Base-by-base conservation (phyloP, 148 eudicot species). In the Persicaria maculosa region DNA sequence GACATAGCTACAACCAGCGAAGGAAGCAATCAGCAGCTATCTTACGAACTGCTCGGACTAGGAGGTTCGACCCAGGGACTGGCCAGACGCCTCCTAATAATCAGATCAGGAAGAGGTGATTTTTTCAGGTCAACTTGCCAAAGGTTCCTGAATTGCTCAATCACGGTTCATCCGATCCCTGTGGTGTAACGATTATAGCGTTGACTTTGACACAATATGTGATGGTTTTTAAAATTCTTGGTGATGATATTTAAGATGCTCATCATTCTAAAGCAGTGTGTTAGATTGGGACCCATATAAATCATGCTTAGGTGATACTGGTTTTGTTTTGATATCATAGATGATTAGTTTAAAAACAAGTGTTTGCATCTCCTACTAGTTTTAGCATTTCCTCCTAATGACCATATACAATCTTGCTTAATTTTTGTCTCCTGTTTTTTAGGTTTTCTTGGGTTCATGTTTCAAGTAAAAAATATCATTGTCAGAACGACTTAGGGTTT, bases 1-100 rank as follows among this genome's bases (percentile, higher is more conserved):
- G 93, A 82, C 91, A 84, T 75, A 82, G 87, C 86, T 81, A 82
- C 69, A 77, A 50, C 72, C 94, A 83, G 80, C 86, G 87, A 47
- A 87, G 80, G 83, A 89, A 82, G 83, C 88, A 83, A 31, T 31
- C 40, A 80, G 90, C 87, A 59, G 93, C 93, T 19, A 81, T 84
- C 65, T 79, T 80, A 17, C 88, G 90, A 47, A 82, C 86, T 43
- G 89, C 80, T 71, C 86, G 90, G 86, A 88, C 12, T 48, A 6
- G 12, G 8, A 65, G 81, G 79, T 76, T 85, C 71, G 97, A 82
- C 16, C 52, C 81, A 15, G 79, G 70, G 72, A 70, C 79, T 72
- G 81, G 68, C 72, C 80, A 78, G 69, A 73, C 74, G 73, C 67
- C 80, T 69, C 83, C 87, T 46, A 74, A 75, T 82, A 72, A 55